phyloP scores from a whole-genome alignment of 2,329 filamentous ascomycete genomes.

The Thielaviopsis euricoi region DNA sequence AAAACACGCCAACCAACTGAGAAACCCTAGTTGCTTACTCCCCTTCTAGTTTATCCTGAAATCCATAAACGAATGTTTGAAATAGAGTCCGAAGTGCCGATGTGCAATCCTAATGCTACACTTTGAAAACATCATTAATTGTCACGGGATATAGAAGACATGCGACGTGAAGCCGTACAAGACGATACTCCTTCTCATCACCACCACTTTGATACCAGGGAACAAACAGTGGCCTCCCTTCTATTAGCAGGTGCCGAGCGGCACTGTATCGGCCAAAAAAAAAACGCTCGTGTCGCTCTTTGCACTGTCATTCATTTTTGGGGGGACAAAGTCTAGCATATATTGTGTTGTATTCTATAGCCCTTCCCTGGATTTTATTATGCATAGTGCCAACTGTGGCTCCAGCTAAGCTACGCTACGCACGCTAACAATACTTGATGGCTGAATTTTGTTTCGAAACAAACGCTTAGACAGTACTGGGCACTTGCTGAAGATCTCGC shows the following conservation, averaged over 20 bases:
- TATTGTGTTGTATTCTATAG: neutral
- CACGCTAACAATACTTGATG: too few species aligned
- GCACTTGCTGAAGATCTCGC: neutral
- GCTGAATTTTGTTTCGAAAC: constrained; percentile 1
- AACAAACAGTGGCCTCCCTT: neutral
- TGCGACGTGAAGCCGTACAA: neutral
- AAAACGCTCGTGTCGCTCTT: too few species aligned
- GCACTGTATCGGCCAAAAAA: neutral
- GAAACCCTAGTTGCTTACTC: neutral
- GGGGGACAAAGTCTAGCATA: neutral
- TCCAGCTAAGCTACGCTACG: neutral
- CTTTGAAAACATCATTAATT: neutral
- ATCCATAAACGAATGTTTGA: neutral
- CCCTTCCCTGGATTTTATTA: neutral
- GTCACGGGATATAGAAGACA: neutral
- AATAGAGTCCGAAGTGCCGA: neutral
- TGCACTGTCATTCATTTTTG: too few species aligned
- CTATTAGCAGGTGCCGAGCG: neutral
- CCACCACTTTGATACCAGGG: neutral
- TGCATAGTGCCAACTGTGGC: neutral
- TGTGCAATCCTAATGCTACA: neutral
- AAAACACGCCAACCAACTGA: neutral
- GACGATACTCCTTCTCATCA: neutral
- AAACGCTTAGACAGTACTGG: neutral
- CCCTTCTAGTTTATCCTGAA: neutral